Evolutionary conservation across 805 yeast genomes (phyloP), one percentile per base, ranked within the genome.

Genomic region (Clavispora santaluciae): DNA sequence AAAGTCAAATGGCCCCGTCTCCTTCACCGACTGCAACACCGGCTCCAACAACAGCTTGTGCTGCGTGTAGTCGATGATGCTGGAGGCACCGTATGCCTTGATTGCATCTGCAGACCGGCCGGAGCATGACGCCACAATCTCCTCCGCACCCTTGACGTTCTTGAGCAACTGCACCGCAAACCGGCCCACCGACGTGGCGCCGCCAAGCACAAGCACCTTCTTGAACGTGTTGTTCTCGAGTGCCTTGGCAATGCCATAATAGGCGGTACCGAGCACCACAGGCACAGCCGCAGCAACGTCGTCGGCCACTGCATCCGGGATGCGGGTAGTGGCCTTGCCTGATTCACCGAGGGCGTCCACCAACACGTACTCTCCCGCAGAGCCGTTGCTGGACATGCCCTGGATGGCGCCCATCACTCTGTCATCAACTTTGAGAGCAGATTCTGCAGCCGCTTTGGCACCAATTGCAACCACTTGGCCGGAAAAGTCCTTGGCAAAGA

Each of bases 241-340:
- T 3, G 56, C 55, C 21, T 43, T 38, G 7, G 56, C 54, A 22
- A 73, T 56, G 37, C 70, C 54, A 36, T 65, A 56, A 48, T 54
- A 70, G 0, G 91, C 90, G 3, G 95, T 82, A 15, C 79, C 77
- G 48, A 73, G 77, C 0, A 78, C 81, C 48, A 82, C 60, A 0
- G 87, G 84, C 61, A 76, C 73, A 1, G 86, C 74, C 2, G 85
- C 83, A 36, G 90, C 87, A 50, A 79, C 75, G 26, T 64, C 74
- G 41, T 67, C 58, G 2, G 74, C 50, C 35, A 84, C 44, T 20
- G 63, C 66, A 4, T 58, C 56, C 3, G 70, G 67, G 12, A 87
- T 83, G 26, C 37, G 37, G 36, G 73, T 72, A 35, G 64, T 66
- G 18, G 71, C 52, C 20, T 78, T 54, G 0, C 72, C 60, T 2